Base-by-base conservation (phyloP, 2,329 filamentous ascomycete genomes). In the Neurospora sp. region DNA sequence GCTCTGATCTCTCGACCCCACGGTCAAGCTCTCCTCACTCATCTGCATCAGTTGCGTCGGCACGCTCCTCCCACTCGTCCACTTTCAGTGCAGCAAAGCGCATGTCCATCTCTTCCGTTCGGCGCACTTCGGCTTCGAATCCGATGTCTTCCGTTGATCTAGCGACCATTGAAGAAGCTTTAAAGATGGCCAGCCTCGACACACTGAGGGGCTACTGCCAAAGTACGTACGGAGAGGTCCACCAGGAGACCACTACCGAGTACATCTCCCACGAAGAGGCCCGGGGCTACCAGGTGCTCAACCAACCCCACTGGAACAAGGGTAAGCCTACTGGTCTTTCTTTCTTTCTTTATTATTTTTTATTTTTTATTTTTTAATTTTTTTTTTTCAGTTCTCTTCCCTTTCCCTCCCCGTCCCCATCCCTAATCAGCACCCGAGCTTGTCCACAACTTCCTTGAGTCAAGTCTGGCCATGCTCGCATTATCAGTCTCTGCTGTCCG, bases 271-370 rank as follows among this genome's bases (percentile, higher is more conserved):
- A 86, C 76, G 78, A 80, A 69, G 79, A 83, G 74, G 87, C 88
- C 72, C 80, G 80, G 71, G 88, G 87, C 74, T 88, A 88, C 78
- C 88, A 89, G 79, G 81, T 90, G 70, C 81, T 90, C 70, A 81
- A 83, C 68, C 86, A 90, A 78, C 87, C 88, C 72, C 81, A 86
- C 67, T 89, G 87, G 87, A 90, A 90, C 77, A 89, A 89, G 83
- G 87, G 88, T 89, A 81, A 77, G 80, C 78, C 70, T 70, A 68
- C 37, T 67, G 68, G 41, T 37, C 67, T 69, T 66, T 46, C 68
- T 28, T 28, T 28, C 28, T 28, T 28, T 28, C 3, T 28, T 28
- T 28, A 28, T 28, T 28, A 28, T 66, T 28, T 3, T 28, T 28
- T 28, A 4, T 28, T 28, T 66, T 46, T 28, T 71, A 1, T 33